These are phyloP conservation scores for Camellia granthamiana DNA, from an alignment of 148 eudicot genomes.

Conservation along the genomic window DNA sequence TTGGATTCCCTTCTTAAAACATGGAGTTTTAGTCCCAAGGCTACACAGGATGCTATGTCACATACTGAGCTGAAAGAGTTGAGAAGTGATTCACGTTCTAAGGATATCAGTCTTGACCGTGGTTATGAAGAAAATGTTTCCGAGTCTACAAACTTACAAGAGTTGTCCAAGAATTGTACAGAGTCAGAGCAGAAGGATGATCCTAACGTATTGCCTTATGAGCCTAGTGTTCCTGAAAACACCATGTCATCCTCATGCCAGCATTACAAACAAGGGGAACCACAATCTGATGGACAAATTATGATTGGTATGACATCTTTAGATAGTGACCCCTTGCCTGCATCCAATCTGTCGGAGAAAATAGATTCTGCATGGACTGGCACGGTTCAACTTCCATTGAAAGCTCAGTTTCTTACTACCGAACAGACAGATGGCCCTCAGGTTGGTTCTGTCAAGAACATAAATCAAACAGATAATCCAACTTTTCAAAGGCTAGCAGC, in stretches of 20 bases:
- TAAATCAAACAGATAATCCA: constrained; percentile 38
- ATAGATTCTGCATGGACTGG: constrained; percentile 98
- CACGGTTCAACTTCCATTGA: constrained; percentile 36
- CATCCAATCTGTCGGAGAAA: constrained; percentile 71
- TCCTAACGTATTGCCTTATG: constrained; percentile 15
- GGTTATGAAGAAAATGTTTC: constrained; percentile 23
- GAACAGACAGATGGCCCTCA: constrained; percentile 20
- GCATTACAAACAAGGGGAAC: constrained; percentile 21
- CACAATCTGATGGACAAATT: constrained; percentile 30
- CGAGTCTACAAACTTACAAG: constrained; percentile 20
- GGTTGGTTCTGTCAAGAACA: constrained; percentile 22
- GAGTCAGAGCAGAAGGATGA: constrained; percentile 19
- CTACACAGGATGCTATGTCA: constrained; percentile 27
- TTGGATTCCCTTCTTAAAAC: constrained; percentile 61
- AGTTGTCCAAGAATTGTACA: constrained; percentile 13
- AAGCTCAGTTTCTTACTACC: constrained; percentile 4
- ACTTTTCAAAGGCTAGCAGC: constrained; percentile 37
- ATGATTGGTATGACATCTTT: constrained; percentile 29
- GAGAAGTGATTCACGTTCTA: constrained; percentile 25
- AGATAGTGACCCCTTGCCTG: constrained; percentile 45
- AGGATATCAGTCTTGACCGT: constrained; percentile 27
- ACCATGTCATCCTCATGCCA: constrained; percentile 25
- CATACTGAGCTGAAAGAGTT: constrained; percentile 30
- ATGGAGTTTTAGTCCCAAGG: constrained; percentile 29
- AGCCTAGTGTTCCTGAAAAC: constrained; percentile 23